Percentiles rank a stretch among this genome's conserved stretches.
Evolutionary conservation across 768 basidiomycete species (phyloP).

Genomic region (Agrocybe praecox): DNA sequence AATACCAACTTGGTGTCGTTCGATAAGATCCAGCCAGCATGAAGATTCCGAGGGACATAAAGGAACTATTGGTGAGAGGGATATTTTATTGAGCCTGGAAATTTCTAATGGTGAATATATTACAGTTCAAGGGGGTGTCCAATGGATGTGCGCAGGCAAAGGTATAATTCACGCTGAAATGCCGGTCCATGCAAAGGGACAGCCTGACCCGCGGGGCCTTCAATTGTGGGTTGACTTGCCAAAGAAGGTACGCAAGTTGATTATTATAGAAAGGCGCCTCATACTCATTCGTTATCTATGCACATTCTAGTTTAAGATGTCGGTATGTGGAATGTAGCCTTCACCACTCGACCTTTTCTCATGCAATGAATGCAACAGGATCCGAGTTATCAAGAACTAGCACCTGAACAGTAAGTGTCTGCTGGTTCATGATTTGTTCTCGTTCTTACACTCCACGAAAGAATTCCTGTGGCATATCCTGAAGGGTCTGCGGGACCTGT

Average conservation of each 20-base stretch:
- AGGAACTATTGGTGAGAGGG: conserved; percentile 57
- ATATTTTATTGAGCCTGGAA: not conserved
- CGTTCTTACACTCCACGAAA: conserved; percentile 21
- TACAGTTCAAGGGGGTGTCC: conserved; percentile 77
- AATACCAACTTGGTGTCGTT: not conserved
- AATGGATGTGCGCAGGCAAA: conserved; percentile 91
- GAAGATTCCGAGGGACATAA: conserved; percentile 92
- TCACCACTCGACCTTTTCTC: not conserved
- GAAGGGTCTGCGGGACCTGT: conserved; percentile 67
- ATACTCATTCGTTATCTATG: no score
- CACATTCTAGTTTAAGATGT: conserved; percentile 68
- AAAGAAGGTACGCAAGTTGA: conserved; percentile 45
- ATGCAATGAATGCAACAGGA: conserved; percentile 38
- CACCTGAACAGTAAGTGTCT: conserved; percentile 50
- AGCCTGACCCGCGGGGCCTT: conserved; percentile 77
- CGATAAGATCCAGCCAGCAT: conserved; percentile 65
- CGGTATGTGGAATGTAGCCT: conserved; percentile 33
- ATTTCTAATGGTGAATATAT: not conserved
- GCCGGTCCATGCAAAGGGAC: conserved; percentile 72
- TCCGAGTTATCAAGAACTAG: conserved; percentile 84
- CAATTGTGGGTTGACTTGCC: conserved; percentile 90
- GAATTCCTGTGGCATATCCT: conserved; percentile 76
- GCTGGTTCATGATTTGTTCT: not conserved
- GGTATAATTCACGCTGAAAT: conserved; percentile 89
- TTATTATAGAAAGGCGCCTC: not conserved